These are phyloP conservation scores for Imleria badia DNA, from an alignment of 768 basidiomycete genomes.

Conservation along the genomic window DNA sequence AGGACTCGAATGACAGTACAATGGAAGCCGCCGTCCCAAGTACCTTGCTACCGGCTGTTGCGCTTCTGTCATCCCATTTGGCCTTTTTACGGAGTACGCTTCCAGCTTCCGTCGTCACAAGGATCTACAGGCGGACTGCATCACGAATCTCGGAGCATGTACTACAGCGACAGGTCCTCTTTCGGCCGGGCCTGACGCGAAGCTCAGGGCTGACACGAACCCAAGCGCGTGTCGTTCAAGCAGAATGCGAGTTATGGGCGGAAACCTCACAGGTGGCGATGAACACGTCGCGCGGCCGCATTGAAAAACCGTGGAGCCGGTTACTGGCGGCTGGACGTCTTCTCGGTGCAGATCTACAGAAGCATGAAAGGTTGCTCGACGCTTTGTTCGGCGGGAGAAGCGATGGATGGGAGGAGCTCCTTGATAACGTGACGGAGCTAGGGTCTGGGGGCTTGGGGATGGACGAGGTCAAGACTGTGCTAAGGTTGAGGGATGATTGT, in stretches of 20 bases:
- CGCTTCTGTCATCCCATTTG: slow-evolving; percentile 80
- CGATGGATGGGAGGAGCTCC: slow-evolving; percentile 51
- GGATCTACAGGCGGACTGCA: slow-evolving; percentile 74
- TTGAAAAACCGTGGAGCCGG: slow-evolving; percentile 75
- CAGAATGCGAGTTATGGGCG: slow-evolving; percentile 82
- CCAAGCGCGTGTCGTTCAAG: slow-evolving; percentile 61
- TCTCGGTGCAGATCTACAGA: slow-evolving; percentile 50
- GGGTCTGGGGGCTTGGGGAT: slow-evolving; percentile 62
- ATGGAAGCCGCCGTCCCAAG: slow-evolving; percentile 56
- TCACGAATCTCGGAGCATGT: slow-evolving; percentile 74
- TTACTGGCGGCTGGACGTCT: slow-evolving; percentile 71
- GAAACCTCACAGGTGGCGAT: slow-evolving; percentile 71
- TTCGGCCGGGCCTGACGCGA: slow-evolving; percentile 66
- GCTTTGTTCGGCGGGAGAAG: slow-evolving; percentile 15
- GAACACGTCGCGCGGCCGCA: slow-evolving; percentile 42
- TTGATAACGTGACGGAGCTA: slow-evolving; percentile 46
- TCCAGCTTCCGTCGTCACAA: slow-evolving; percentile 53
- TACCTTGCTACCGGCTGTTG: slow-evolving; percentile 72
- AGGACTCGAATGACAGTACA: slow-evolving; percentile 8
- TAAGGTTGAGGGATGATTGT: slow-evolving; percentile 47
- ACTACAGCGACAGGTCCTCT: slow-evolving; percentile 77
- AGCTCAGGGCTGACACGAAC: slow-evolving; percentile 24
- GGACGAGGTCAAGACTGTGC: slow-evolving; percentile 58
- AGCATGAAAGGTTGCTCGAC: slow-evolving; percentile 32
- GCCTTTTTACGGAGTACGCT: slow-evolving; percentile 63